phyloP scores from a whole-genome alignment of 352 stramenopile genomes.

The Phytophthora idaei region DNA sequence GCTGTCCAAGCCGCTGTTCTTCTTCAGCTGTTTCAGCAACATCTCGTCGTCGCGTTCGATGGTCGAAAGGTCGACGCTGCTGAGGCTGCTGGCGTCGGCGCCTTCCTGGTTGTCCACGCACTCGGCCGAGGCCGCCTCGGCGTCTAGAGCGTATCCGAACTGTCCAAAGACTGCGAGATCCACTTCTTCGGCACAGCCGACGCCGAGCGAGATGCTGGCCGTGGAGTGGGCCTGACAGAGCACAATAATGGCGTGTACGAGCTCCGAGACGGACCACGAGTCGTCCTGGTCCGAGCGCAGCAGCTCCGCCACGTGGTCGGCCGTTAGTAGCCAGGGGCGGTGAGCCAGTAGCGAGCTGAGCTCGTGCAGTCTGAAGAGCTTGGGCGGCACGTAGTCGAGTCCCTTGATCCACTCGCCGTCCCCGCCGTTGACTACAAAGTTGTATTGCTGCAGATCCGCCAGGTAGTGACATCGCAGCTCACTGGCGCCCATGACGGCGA shows the following conservation, averaged over 20 bases:
- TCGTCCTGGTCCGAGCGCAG: conserved; percentile 72
- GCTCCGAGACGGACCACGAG: conserved; percentile 87
- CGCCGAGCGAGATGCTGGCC: conserved; percentile 74
- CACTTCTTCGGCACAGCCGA: conserved; percentile 80
- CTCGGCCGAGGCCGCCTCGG: conserved; percentile 18
- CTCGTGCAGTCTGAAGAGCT: conserved; percentile 85
- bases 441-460: conserved; percentile 79
- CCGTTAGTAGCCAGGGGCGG: conserved; percentile 83
- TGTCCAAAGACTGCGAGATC: conserved; percentile 75
- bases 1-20: conserved; percentile 56
- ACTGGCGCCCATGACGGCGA: conserved; percentile 80
- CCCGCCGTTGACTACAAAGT: conserved; percentile 85
- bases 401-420: conserved; percentile 84
- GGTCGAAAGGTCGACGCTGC: conserved; percentile 67
- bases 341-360: conserved; percentile 85
- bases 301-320: conserved; percentile 76
- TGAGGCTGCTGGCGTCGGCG: conserved; percentile 52
- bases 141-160: conserved; percentile 55
- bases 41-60: conserved; percentile 82
- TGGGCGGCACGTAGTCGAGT: conserved; percentile 79
- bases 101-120: conserved; percentile 32
- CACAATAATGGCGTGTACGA: conserved; percentile 88
- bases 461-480: conserved; percentile 85
- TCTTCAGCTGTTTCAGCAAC: conserved; percentile 70
- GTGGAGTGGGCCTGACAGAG: conserved; percentile 86